These are phyloP conservation scores for Thuidium tamariscinum DNA, from an alignment of 225 moss, liverwort and hornwort species.

Conservation along the genomic window DNA sequence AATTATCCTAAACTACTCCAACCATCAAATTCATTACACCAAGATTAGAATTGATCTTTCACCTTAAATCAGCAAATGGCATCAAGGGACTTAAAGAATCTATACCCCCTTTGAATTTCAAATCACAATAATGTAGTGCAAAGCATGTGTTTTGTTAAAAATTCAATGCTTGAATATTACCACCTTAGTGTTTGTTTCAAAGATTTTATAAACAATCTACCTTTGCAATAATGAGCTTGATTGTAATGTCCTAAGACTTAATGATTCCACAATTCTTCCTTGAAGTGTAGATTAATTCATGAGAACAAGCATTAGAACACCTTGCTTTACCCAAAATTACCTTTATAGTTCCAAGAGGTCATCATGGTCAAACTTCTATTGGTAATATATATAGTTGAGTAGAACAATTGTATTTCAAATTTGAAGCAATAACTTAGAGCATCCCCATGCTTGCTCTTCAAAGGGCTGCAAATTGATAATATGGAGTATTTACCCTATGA, in stretches of 20 bases:
- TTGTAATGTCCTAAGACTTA: background rate
- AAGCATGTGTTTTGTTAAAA: background rate
- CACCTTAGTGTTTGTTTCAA: background rate
- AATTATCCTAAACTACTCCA: no score
- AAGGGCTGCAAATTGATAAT: no score
- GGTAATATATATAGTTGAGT: no score
- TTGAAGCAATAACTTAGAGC: background rate
- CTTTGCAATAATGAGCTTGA: no score
- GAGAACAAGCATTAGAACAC: background rate
- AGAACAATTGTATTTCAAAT: no score
- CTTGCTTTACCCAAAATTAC: no score
- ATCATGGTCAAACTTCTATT: background rate
- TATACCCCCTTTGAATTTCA: background rate
- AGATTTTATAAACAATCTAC: background rate
- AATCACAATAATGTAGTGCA: background rate
- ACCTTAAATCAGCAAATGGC: background rate
- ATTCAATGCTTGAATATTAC: background rate
- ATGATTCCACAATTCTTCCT: accelerated
- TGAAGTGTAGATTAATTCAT: background rate
- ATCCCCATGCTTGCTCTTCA: no score
- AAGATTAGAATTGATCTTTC: no score
- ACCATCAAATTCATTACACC: accelerated
- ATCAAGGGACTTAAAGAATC: background rate
- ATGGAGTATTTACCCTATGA: no score
- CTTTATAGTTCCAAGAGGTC: no score